Conservation (phyloP, 352 stramenopile genomes). For the Phytophthora europaea region DNA sequence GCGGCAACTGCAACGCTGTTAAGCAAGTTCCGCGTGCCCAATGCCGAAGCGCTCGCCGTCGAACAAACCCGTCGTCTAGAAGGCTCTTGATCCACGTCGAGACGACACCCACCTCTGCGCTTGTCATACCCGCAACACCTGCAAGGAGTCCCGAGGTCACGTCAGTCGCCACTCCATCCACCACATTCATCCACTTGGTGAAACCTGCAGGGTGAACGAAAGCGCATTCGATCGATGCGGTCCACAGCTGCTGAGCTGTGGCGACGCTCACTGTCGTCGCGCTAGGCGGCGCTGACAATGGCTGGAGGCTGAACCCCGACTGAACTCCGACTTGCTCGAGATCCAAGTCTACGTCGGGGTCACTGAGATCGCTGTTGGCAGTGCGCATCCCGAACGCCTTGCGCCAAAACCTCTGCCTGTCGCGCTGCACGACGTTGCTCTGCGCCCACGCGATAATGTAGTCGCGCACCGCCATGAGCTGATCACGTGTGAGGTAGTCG, state of each 20-base stretch:
- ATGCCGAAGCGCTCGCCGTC: conserved; percentile 61
- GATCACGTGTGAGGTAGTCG: conserved; percentile 66
- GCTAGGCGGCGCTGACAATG: conserved; percentile 36
- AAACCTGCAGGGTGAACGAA: conserved; percentile 64
- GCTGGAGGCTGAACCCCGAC: conserved; percentile 59
- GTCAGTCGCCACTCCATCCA: conserved; percentile 23
- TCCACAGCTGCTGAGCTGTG: conserved; percentile 60
- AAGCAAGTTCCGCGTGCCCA: conserved; percentile 75
- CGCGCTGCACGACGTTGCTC: conserved; percentile 53
- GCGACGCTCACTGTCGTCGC: conserved; percentile 37
- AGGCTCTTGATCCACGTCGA: conserved; percentile 55
- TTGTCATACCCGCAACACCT: conserved; percentile 28
- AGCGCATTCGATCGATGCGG: conserved; percentile 41
- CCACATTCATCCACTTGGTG: conserved; percentile 51
- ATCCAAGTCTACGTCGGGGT: conserved; percentile 73
- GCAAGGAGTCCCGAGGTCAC: conserved; percentile 15
- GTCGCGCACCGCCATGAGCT: conserved; percentile 66
- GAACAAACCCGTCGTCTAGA: conserved; percentile 55
- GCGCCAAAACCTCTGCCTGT: conserved; percentile 74
- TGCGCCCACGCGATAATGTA: conserved; percentile 70
- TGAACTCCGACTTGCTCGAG: conserved; percentile 58
- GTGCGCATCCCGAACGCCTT: conserved; percentile 58
- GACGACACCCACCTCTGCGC: conserved; percentile 48
- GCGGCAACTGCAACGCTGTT: conserved; percentile 51
- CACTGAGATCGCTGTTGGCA: conserved; percentile 46